Percentiles rank a stretch among this genome's conserved stretches.
These are phyloP conservation scores for Cardiospermum halicacabum DNA, from an alignment of 345 rosid species.

Conservation along the genomic window DNA sequence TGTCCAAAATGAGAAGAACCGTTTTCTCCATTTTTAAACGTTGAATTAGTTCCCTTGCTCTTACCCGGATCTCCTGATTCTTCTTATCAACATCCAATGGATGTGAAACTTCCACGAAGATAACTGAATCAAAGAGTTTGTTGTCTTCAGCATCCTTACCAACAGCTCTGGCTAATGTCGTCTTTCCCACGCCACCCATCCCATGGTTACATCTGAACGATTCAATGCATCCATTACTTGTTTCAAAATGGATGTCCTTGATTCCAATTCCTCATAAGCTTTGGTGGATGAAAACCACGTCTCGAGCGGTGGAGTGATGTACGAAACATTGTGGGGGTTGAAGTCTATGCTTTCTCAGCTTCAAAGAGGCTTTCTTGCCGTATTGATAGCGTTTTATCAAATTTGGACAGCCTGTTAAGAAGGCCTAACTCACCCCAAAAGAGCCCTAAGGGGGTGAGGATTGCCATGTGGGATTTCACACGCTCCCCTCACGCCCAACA, in stretches of 20 bases:
- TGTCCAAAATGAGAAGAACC: constrained; percentile 11
- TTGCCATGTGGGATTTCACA: too few relatives aligned
- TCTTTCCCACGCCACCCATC: constrained; percentile 14
- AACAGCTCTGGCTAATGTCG: constrained; percentile 9
- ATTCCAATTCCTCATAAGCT: constrained; percentile 15
- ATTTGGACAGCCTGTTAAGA: too few relatives aligned
- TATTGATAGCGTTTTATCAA: background rate
- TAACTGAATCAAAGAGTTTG: constrained; percentile 14
- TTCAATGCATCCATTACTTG: background rate
- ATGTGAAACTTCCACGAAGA: background rate
- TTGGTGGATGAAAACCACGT: background rate
- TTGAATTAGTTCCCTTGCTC: background rate
- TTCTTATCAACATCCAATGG: too few relatives aligned
- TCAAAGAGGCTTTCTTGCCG: constrained; percentile 15
- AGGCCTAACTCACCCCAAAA: too few relatives aligned
- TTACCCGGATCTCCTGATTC: background rate
- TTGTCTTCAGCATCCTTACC: constrained; percentile 4
- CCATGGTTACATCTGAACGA: background rate
- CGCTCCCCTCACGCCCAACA: too few relatives aligned
- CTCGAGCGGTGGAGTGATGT: too few relatives aligned
- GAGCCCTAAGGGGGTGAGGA: too few relatives aligned
- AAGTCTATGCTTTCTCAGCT: too few relatives aligned
- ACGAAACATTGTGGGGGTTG: too few relatives aligned
- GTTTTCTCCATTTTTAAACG: background rate
- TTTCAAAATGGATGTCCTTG: constrained; percentile 10